phyloP scores from a whole-genome alignment of 208 protist species.

The Acanthamoeba polyphaga region DNA sequence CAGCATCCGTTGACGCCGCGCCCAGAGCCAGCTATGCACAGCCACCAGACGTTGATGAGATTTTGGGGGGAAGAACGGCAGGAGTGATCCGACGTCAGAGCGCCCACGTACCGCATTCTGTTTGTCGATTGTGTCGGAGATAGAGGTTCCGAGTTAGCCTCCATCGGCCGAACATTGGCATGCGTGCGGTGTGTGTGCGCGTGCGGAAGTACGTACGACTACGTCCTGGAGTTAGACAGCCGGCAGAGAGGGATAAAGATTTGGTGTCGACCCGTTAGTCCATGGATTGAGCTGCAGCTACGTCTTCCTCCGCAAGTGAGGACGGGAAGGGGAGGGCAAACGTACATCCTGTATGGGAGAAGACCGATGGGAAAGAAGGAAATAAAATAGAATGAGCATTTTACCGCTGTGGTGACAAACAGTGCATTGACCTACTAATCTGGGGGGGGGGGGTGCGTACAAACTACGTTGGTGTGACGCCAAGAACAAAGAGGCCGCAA shows the following conservation, averaged over 20 bases:
- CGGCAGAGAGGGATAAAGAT: neutral
- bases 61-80: too few species aligned
- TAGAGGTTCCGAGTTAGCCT: too few species aligned
- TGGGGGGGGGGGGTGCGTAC: neutral
- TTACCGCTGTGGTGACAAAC: too few species aligned
- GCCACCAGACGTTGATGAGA: neutral
- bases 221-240: neutral
- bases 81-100: neutral
- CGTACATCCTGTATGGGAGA: neutral
- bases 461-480: neutral
- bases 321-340: neutral
- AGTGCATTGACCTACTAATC: too few species aligned
- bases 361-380: neutral
- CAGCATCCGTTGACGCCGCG: neutral
- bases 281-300: too few species aligned
- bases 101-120: neutral
- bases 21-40: slow-evolving; percentile 3
- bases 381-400: too few species aligned
- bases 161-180: too few species aligned
- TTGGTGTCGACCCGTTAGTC: neutral
- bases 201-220: neutral
- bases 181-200: neutral
- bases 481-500: neutral
- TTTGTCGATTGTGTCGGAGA: neutral
- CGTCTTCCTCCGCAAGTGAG: neutral